Conservation (phyloP, 2,329 filamentous ascomycete species). For the Colletotrichum limetticola region DNA sequence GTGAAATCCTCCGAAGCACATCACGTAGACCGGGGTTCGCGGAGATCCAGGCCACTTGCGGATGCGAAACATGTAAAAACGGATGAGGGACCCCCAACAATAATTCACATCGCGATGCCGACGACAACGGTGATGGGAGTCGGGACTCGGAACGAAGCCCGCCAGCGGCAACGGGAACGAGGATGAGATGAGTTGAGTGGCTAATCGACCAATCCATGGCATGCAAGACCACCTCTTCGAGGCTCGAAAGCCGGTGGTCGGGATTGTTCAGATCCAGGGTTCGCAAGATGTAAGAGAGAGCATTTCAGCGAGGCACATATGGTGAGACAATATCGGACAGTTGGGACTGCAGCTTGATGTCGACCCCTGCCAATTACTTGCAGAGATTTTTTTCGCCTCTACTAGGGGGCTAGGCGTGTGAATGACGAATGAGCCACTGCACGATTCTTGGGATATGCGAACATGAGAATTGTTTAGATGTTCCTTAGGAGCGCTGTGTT, state of each 20-base stretch:
- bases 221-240: not conserved
- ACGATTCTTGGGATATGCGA: not conserved
- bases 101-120: not conserved
- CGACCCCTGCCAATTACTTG: not conserved
- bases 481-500: not conserved
- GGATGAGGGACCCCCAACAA: not conserved
- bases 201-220: not conserved
- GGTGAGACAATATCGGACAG: not conserved
- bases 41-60: not conserved
- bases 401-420: not conserved
- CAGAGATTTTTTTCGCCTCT: conserved; percentile 1
- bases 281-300: conserved; percentile 6
- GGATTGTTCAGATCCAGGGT: not conserved
- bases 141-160: not conserved
- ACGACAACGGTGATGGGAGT: not conserved
- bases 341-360: not conserved
- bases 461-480: not conserved
- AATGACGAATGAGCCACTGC: not conserved
- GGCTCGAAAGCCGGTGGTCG: not conserved
- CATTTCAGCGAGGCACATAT: conserved; percentile 3
- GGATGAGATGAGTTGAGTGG: conserved; percentile 1
- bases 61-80: not conserved
- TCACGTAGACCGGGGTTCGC: not conserved
- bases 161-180: conserved; percentile 3
- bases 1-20: conserved; percentile 1